Evolutionary conservation across 1,284 basidiomycete genomes (phyloP), one percentile per base, ranked within the genome.

Genomic region (Ustilago nuda): DNA sequence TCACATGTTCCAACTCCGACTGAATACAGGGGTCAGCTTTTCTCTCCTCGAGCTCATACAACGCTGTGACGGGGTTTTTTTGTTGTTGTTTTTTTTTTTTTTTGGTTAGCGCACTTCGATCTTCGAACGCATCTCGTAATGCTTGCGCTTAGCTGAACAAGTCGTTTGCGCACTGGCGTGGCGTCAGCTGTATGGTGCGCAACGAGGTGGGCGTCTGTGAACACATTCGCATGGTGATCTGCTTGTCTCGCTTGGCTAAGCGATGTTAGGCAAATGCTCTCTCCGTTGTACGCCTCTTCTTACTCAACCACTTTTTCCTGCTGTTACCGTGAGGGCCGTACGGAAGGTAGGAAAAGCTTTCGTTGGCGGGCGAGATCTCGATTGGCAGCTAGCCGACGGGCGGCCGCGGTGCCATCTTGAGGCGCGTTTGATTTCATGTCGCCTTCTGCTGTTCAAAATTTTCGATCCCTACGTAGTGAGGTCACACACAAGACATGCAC

Each of bases 171-270:
- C 23, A 27, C 23, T 27, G 23, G 23, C 23, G 23, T 27, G 23
- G 23, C 23, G 23, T 27, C 23, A 27, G 51, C 51, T 17, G 39
- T 3, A 43, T 12, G 3, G 15, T 17, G n/a, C n/a, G 36, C 23
- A 27, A 37, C 39, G 15, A 43, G n/a, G 36, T 13, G 36, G 36
- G 13, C 36, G 5, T 13, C 9, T 13, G 36, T 43, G 39, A 43
- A 43, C 12, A 11, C 39, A 41, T 41, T 17, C n/a, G 39, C 39
- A 43, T 7, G 9, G 12, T n/a, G 15, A 37, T 54, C 39, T 62
- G 51, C 50, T 68, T 62, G 48, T 58, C 60, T 68, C 56, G 60
- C 48, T 52, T 62, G 50, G 13, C 36, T 33, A 68, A 54, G 60
- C 66, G 55, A 68, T 53, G n/a, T 43, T 23, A 41, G 27, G 30